Conservation (phyloP, 2,329 filamentous ascomycete species). For the Macrophomina phaseolina region DNA sequence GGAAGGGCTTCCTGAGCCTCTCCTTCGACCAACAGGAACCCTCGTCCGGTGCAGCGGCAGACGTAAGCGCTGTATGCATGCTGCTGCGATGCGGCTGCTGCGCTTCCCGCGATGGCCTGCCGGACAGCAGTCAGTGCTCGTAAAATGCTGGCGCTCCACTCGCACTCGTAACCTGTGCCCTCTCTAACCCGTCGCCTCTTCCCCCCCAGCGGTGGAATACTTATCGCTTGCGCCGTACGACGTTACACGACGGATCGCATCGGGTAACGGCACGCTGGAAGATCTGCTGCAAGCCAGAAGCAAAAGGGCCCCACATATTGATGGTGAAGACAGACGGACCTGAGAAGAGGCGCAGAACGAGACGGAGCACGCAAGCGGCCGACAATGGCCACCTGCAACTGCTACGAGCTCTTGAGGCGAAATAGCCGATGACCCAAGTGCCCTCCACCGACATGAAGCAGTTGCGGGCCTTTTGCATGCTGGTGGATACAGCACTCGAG, state of each 20-base stretch:
- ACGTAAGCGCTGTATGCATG: conserved; percentile 5
- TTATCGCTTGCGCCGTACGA: conserved; percentile 8
- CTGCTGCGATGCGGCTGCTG: not conserved
- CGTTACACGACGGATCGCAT: conserved; percentile 13
- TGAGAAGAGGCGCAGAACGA: not conserved
- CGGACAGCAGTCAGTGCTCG: not conserved
- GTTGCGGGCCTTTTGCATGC: too few species aligned
- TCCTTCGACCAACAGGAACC: not conserved
- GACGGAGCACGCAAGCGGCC: not conserved
- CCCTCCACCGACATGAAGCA: too few species aligned
- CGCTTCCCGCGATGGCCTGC: not conserved
- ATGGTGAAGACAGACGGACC: not conserved
- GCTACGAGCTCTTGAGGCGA: too few species aligned
- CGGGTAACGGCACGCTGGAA: not conserved
- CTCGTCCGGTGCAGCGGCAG: not conserved
- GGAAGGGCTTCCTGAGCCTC: conserved; percentile 5
- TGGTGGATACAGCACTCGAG: too few species aligned
- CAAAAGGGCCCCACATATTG: not conserved
- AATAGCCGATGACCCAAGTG: too few species aligned
- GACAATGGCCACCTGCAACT: too few species aligned
- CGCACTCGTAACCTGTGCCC: not conserved
- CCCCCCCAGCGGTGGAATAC: not conserved
- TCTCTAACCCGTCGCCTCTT: not conserved
- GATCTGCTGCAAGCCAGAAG: conserved; percentile 9
- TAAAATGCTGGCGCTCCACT: not conserved